Evolutionary conservation across 331 rosid genomes (phyloP).

Genomic region (Spiraea crenata): DNA sequence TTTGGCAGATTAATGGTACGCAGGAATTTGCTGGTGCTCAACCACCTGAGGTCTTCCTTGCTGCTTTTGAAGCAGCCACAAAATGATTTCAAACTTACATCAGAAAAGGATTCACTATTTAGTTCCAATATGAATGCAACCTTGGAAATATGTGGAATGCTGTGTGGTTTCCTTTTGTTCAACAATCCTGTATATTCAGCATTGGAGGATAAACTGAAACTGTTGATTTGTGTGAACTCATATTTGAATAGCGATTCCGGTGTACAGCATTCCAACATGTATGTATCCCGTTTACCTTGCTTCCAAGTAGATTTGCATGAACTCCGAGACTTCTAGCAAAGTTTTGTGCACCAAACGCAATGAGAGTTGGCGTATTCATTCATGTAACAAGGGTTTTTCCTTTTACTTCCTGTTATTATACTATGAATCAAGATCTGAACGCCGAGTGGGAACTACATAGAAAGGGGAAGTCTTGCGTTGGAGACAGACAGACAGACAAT

Average conservation of each 20-base stretch:
- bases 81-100: constrained; percentile 26
- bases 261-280: background rate
- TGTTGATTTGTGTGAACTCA: background rate
- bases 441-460: no score
- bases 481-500: no score
- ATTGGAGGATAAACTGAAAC: background rate
- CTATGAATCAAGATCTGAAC: no score
- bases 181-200: background rate
- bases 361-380: no score
- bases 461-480: no score
- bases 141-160: constrained; percentile 8
- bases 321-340: no score
- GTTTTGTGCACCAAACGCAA: no score
- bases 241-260: background rate
- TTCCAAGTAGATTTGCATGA: background rate
- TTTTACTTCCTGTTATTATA: no score
- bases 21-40: constrained; percentile 63
- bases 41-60: constrained; percentile 61
- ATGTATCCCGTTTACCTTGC: background rate
- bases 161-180: background rate
- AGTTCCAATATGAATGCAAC: background rate
- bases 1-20: constrained; percentile 61
- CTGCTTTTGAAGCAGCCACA: constrained; percentile 55
- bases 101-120: background rate
- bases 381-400: no score